Conservation (phyloP, 2,329 filamentous ascomycete species). For the Aspergillus tubingensis region DNA sequence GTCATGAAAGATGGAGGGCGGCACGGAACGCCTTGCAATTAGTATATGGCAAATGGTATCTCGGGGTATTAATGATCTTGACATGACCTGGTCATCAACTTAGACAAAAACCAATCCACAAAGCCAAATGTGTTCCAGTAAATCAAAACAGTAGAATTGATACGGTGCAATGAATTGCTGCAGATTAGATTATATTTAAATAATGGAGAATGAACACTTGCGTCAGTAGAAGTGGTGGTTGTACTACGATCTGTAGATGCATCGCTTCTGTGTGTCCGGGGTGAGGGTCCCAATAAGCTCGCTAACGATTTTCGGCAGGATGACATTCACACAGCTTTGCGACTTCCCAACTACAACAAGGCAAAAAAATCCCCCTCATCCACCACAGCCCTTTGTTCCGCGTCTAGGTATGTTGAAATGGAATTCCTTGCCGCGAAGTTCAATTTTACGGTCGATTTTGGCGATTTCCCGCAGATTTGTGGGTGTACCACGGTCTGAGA, state of each 20-base stretch:
- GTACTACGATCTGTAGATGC: slow-evolving; percentile 21
- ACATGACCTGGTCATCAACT: slow-evolving; percentile 13
- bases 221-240: slow-evolving; percentile 1
- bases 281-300: slow-evolving; percentile 38
- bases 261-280: slow-evolving; percentile 36
- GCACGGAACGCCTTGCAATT: slow-evolving; percentile 10
- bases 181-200: background rate
- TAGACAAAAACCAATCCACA: slow-evolving; percentile 18
- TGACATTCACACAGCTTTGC: slow-evolving; percentile 43
- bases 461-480: slow-evolving; percentile 25
- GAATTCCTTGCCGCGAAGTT: slow-evolving; percentile 22
- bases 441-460: slow-evolving; percentile 24
- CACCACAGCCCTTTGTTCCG: slow-evolving; percentile 38
- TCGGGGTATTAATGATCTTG: slow-evolving; percentile 16
- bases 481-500: slow-evolving; percentile 24
- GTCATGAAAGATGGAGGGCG: slow-evolving; percentile 15
- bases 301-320: slow-evolving; percentile 48
- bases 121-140: slow-evolving; percentile 5
- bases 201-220: background rate
- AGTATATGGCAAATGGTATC: slow-evolving; percentile 20
- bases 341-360: slow-evolving; percentile 38
- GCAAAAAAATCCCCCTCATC: slow-evolving; percentile 41
- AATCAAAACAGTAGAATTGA: background rate
- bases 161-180: background rate
- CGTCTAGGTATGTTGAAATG: slow-evolving; percentile 38